A percentile compares a stretch with the other conserved stretches of the same genome.
phyloP scores from a whole-genome alignment of 257 asterid species.

The Perilla frutescens region DNA sequence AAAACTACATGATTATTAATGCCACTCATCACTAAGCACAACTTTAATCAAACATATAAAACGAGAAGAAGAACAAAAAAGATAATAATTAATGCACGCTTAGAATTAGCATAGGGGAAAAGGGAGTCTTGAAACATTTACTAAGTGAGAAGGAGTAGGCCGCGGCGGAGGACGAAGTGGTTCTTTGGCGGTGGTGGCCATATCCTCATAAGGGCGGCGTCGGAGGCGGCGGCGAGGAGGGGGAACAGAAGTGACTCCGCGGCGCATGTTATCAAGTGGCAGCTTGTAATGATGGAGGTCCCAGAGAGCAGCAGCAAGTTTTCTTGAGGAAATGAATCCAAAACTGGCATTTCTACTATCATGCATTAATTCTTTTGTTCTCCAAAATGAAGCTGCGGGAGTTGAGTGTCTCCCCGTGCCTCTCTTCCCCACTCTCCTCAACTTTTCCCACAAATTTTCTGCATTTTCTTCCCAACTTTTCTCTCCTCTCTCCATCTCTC shows the following conservation, averaged over 20 bases:
- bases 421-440: slow-evolving; percentile 71
- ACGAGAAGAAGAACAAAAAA: too few relatives aligned
- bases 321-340: slow-evolving; percentile 61
- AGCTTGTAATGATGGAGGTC: slow-evolving; percentile 68
- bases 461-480: slow-evolving; percentile 63
- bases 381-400: slow-evolving; percentile 75
- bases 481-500: slow-evolving; percentile 54
- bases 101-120: not conserved
- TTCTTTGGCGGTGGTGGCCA: slow-evolving; percentile 32
- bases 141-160: slow-evolving; percentile 69
- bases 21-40: too few relatives aligned
- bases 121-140: slow-evolving; percentile 32
- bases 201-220: slow-evolving; percentile 41
- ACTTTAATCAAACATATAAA: too few relatives aligned
- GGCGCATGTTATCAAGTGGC: slow-evolving; percentile 58
- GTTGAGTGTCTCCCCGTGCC: slow-evolving; percentile 78
- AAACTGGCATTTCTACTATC: slow-evolving; percentile 36
- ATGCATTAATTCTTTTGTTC: slow-evolving; percentile 41
- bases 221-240: slow-evolving; percentile 53
- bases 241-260: slow-evolving; percentile 37
- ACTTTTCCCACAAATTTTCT: slow-evolving; percentile 69
- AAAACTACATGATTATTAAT: too few relatives aligned
- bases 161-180: slow-evolving; percentile 50
- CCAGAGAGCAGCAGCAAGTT: slow-evolving; percentile 86
- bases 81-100: not conserved